Evolutionary conservation across 1,139 yeast species (phyloP), one percentile per base, ranked within the genome.

Genomic region (Kurtzmaniella quercitrusa): DNA sequence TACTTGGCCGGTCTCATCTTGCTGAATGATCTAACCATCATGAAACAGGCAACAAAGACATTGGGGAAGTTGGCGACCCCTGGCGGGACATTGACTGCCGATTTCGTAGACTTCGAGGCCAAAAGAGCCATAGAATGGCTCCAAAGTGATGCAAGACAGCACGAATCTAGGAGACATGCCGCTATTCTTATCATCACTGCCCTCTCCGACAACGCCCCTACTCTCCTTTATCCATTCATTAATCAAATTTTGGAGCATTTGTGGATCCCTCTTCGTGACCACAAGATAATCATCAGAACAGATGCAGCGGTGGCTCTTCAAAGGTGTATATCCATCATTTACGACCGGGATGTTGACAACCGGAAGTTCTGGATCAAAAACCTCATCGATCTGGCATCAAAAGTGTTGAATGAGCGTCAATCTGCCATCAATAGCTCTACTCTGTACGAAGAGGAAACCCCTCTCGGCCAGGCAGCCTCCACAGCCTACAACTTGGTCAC

Each of bases 51-150:
- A 2, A 89, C 96, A 1, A 77, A 75, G 43, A 87, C 96, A 0
- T 70, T 93, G 53, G 98, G 98, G 7, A 85, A 85, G 53, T 69
- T 93, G 51, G 95, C 98, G 0, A 80, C 85, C 1, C 91, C 95
- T 0, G 95, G 96, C 21, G 94, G 95, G 1, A 81, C 94, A 1
- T 67, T 90, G 44, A 88, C 96, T 0, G 90, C 95, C 1, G 97
- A 90, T 45, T 85, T 93, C 62, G 97, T 93, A 24, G 97, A 91
- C 51, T 86, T 82, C 54, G 97, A 93, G 60, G 94, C 94, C 11
- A 87, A 86, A 57, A 75, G 90, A 45, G 90, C 96, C 39, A 73
- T 91, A 43, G 98, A 93, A 61, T 86, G 97, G 95, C 74, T 93
- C 31, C 91, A 86, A 46, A 74, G 84, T 18, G 82, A 79, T 41